Conservation (phyloP, 1,139 yeast species). For the Lodderomyces metapsilosis region DNA sequence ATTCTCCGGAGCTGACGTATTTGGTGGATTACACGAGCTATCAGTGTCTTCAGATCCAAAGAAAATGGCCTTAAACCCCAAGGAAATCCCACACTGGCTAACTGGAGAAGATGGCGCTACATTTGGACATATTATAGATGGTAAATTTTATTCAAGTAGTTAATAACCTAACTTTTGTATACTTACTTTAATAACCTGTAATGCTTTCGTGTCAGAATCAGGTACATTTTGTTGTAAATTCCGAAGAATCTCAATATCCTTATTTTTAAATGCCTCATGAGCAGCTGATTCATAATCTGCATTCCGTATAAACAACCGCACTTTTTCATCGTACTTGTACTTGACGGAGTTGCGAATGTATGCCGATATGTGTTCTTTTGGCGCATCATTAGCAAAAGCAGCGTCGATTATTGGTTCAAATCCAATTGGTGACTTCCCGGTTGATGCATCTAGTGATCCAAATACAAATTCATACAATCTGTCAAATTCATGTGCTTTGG, state of each 20-base stretch:
- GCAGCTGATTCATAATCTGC: constrained; percentile 58
- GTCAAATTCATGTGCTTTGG: constrained; percentile 57
- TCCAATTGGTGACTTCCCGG: constrained; percentile 71
- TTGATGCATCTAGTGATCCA: constrained; percentile 21
- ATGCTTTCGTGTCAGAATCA: constrained; percentile 20
- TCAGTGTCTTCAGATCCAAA: constrained; percentile 38
- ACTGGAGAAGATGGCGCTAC: constrained; percentile 71
- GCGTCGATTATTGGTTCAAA: constrained; percentile 62
- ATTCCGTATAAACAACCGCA: constrained; percentile 51
- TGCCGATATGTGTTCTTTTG: constrained; percentile 32
- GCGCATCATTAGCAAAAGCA: constrained; percentile 50
- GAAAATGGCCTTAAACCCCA: constrained; percentile 50
- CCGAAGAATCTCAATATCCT: constrained; percentile 39
- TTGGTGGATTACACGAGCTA: constrained; percentile 76
- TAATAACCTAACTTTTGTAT: constrained; percentile 32
- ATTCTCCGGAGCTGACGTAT: constrained; percentile 70
- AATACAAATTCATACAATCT: constrained; percentile 51
- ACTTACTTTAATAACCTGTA: constrained; percentile 23
- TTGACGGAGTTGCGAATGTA: constrained; percentile 35
- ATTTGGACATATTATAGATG: constrained; percentile 44
- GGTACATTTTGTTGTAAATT: constrained; percentile 9
- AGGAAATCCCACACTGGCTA: constrained; percentile 67
- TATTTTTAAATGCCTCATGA: constrained; percentile 56
- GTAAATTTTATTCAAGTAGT: constrained; percentile 26
- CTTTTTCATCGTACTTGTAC: constrained; percentile 37